phyloP scores from a whole-genome alignment of 371 early-diverging fungal species.

The Funneliformis caledonium region DNA sequence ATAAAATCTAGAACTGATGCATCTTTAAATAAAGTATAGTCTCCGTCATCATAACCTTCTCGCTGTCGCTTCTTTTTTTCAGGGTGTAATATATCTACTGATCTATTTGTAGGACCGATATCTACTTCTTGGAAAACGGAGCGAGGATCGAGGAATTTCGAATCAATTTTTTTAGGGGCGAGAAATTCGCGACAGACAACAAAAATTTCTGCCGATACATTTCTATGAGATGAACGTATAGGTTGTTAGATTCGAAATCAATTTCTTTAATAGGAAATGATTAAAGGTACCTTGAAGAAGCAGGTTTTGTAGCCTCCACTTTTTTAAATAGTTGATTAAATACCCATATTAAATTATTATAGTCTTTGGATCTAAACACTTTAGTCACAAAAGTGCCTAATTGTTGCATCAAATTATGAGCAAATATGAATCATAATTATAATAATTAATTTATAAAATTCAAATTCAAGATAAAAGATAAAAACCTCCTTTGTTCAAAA shows the following conservation, averaged over 20 bases:
- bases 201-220: constrained; percentile 99
- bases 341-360: constrained; percentile 98
- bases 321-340: constrained; percentile 97
- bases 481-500: constrained; percentile 89
- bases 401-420: not conserved
- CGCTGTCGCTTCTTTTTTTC: constrained; percentile 88
- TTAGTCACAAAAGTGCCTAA: constrained; percentile 96
- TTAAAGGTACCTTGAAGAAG: constrained; percentile 81
- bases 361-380: constrained; percentile 99
- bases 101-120: constrained; percentile 51
- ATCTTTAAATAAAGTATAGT: constrained; percentile 81
- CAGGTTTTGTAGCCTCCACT: constrained; percentile 99
- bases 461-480: not conserved
- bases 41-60: constrained; percentile 96
- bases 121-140: constrained; percentile 93
- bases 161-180: constrained; percentile 96
- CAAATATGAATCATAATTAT: not conserved
- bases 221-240: constrained; percentile 48
- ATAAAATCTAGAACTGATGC: constrained; percentile 81
- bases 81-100: constrained; percentile 77
- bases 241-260: not conserved
- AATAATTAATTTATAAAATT: not conserved
- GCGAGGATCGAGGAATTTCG: constrained; percentile 92
- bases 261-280: not conserved
- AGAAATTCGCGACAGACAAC: constrained; percentile 96